Percentiles rank a stretch among this genome's conserved stretches.
Conservation (phyloP, 257 asterid genomes). For the Solanum megistacrolobum region DNA sequence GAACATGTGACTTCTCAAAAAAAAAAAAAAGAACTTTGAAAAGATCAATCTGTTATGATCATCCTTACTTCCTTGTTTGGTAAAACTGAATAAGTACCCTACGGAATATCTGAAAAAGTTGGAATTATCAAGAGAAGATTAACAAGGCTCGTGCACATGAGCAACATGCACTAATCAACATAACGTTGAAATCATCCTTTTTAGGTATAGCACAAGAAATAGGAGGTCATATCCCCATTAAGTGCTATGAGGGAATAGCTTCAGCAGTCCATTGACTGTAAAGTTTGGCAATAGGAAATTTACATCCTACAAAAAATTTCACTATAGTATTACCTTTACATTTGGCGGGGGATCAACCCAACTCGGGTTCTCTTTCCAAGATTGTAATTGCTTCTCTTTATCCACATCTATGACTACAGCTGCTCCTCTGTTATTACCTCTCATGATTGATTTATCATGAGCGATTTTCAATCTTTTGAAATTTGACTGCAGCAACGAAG, state of each 20-base stretch:
- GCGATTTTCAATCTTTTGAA: slow-evolving; percentile 21
- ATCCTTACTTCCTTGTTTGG: neutral
- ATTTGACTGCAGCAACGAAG: slow-evolving; percentile 23
- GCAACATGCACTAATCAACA: neutral
- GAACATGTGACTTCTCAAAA: neutral
- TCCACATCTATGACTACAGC: slow-evolving; percentile 24
- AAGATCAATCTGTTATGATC: neutral
- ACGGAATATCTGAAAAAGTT: neutral
- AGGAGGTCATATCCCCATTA: no score
- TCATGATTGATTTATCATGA: neutral
- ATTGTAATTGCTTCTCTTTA: slow-evolving; percentile 52
- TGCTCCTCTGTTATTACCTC: slow-evolving; percentile 14
- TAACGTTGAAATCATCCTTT: neutral
- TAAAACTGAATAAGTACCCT: neutral
- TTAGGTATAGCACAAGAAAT: neutral
- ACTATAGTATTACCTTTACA: slow-evolving; percentile 36
- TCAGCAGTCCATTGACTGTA: neutral
- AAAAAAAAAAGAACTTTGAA: neutral
- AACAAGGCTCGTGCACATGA: neutral
- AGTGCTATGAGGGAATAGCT: neutral
- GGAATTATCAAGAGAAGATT: neutral
- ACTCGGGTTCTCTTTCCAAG: slow-evolving; percentile 71
- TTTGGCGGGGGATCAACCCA: slow-evolving; percentile 61
- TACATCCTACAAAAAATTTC: neutral
- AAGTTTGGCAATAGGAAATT: neutral